Conservation (phyloP, 23 red algal species). For the Chondrus crispus region DNA sequence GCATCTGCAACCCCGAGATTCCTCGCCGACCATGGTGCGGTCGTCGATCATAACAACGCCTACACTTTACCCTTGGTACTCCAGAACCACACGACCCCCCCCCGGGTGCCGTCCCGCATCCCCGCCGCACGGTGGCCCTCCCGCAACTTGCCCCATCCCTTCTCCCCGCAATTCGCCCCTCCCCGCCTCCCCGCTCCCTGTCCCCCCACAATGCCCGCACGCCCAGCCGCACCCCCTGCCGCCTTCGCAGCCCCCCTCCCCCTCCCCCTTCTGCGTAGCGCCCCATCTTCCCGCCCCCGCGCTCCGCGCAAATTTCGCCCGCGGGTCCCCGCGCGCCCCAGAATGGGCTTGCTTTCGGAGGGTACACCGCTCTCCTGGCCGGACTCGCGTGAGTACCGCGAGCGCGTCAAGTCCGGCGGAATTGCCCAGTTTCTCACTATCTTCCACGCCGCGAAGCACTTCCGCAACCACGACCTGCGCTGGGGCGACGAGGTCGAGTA, state of each 20-base stretch:
- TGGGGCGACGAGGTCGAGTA: conserved; percentile 99
- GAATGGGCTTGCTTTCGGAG: conserved; percentile 33
- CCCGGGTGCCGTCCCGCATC: no score
- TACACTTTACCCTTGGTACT: no score
- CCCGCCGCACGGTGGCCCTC: neutral
- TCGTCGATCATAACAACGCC: no score
- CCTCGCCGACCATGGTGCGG: no score
- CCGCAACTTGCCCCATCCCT: neutral
- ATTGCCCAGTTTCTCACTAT: conserved; percentile 87
- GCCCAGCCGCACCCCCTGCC: neutral
- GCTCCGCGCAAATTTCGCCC: neutral
- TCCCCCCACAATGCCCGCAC: neutral
- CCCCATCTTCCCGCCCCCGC: neutral
- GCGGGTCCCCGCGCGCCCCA: neutral
- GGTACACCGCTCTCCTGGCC: conserved; percentile 90
- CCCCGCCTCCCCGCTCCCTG: neutral
- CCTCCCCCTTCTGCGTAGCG: neutral
- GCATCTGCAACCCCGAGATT: no score
- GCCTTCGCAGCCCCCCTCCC: neutral
- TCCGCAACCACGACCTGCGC: conserved; percentile 66
- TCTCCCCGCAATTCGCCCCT: neutral
- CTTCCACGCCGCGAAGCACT: conserved; percentile 48
- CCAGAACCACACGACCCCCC: no score
- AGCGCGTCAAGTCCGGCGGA: conserved; percentile 64
- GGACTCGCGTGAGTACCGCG: conserved; percentile 29